Conservation (phyloP, 164 flowering plant genomes). For the Magnolia changhungtana region DNA sequence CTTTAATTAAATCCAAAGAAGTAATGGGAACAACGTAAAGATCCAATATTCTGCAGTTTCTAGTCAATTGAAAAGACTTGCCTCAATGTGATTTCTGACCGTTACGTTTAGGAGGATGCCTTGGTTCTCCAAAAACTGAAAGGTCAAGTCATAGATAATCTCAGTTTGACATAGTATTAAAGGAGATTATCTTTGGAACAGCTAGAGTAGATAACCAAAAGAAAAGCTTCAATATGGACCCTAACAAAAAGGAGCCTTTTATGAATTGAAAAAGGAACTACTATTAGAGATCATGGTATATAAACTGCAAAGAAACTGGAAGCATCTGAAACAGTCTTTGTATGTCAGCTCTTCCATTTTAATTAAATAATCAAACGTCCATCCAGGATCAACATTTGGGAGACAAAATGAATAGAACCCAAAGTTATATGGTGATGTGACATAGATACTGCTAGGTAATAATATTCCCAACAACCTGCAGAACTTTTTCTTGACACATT, state of each 20-base stretch:
- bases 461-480: too few relatives aligned
- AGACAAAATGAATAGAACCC: too few relatives aligned
- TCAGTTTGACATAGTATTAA: not conserved
- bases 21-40: not conserved
- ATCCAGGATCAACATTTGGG: not conserved
- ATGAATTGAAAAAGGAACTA: not conserved
- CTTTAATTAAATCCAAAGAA: not conserved
- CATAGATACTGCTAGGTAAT: too few relatives aligned
- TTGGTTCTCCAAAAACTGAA: constrained; percentile 77
- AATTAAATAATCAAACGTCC: not conserved
- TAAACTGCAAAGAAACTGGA: not conserved
- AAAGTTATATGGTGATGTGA: too few relatives aligned
- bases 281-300: not conserved
- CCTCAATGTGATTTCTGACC: constrained; percentile 71
- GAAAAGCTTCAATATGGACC: not conserved
- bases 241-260: not conserved
- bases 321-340: not conserved
- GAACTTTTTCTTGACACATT: too few relatives aligned
- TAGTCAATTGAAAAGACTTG: constrained; percentile 21
- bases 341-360: not conserved
- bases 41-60: not conserved
- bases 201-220: not conserved
- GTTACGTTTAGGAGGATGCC: constrained; percentile 73
- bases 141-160: constrained; percentile 1
- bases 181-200: not conserved